These are phyloP conservation scores for Leptographium radiaticola DNA, from an alignment of 2,329 filamentous ascomycete species.

Conservation along the genomic window DNA sequence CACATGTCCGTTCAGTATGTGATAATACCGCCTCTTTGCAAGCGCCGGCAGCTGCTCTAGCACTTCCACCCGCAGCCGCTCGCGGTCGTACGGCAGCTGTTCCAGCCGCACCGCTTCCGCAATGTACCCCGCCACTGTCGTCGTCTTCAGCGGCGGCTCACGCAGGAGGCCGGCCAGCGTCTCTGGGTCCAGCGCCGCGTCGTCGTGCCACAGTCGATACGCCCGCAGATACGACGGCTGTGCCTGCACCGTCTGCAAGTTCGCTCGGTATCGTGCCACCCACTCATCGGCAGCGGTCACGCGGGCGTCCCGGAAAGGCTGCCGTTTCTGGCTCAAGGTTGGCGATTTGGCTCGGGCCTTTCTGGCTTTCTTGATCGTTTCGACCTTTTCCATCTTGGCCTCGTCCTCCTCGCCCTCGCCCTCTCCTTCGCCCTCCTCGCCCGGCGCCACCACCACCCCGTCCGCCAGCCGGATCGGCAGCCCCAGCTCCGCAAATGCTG, in stretches of 20 bases:
- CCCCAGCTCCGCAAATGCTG: constrained; percentile 53
- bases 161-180: constrained; percentile 43
- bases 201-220: constrained; percentile 51
- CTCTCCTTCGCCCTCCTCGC: not conserved
- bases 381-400: not conserved
- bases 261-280: constrained; percentile 22
- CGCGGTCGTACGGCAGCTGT: constrained; percentile 33
- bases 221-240: constrained; percentile 32
- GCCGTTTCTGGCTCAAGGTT: too few relatives aligned
- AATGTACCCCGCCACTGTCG: constrained; percentile 47
- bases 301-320: constrained; percentile 23
- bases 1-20: too few relatives aligned
- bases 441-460: not conserved
- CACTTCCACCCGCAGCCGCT: constrained; percentile 31
- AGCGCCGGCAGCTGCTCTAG: constrained; percentile 22
- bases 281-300: constrained; percentile 29
- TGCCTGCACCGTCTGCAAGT: constrained; percentile 11
- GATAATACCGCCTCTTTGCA: constrained; percentile 6
- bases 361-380: not conserved
- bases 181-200: constrained; percentile 32
- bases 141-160: constrained; percentile 41
- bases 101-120: constrained; percentile 39
- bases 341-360: not conserved
- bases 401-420: not conserved
- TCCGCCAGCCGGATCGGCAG: constrained; percentile 29